A percentile compares a stretch with the other conserved stretches of the same genome.
Evolutionary conservation across 2,329 filamentous ascomycete species (phyloP).

Genomic region (Penicillium sp.): DNA sequence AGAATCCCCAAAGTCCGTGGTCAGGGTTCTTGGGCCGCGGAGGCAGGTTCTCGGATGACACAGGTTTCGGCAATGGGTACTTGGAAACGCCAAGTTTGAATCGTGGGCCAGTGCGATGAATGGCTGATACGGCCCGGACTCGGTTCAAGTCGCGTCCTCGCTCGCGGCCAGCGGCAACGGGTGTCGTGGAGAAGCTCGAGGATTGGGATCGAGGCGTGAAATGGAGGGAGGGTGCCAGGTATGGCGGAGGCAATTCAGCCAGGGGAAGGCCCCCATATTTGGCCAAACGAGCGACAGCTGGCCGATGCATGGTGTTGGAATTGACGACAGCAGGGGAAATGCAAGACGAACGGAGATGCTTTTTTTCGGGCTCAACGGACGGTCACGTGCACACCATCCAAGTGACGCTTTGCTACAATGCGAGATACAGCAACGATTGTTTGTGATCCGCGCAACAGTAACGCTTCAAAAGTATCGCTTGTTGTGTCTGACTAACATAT

Average conservation of each 20-base stretch:
- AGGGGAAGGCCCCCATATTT: constrained; percentile 36
- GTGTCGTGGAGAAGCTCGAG: constrained; percentile 57
- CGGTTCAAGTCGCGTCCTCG: constrained; percentile 75
- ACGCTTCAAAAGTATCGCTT: not conserved
- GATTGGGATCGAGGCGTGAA: constrained; percentile 33
- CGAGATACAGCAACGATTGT: not conserved
- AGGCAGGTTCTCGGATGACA: constrained; percentile 54
- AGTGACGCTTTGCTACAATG: not conserved
- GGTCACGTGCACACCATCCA: constrained; percentile 1
- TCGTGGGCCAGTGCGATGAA: constrained; percentile 74
- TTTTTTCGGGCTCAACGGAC: constrained; percentile 1
- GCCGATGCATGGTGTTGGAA: constrained; percentile 39
- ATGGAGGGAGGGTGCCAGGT: constrained; percentile 46
- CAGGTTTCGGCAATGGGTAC: constrained; percentile 72
- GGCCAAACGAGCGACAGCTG: constrained; percentile 34
- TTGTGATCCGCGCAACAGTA: not conserved
- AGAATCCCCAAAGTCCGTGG: constrained; percentile 93
- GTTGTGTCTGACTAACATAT: not conserved
- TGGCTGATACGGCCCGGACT: constrained; percentile 76
- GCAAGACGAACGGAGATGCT: not conserved
- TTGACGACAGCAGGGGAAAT: not conserved
- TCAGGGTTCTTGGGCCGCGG: constrained; percentile 61
- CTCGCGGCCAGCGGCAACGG: constrained; percentile 48
- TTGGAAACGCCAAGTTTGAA: constrained; percentile 73
- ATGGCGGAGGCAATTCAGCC: constrained; percentile 44